A percentile compares a stretch with the other conserved stretches of the same genome.
Evolutionary conservation across 805 yeast species (phyloP).

Genomic region (Candida ortonii): DNA sequence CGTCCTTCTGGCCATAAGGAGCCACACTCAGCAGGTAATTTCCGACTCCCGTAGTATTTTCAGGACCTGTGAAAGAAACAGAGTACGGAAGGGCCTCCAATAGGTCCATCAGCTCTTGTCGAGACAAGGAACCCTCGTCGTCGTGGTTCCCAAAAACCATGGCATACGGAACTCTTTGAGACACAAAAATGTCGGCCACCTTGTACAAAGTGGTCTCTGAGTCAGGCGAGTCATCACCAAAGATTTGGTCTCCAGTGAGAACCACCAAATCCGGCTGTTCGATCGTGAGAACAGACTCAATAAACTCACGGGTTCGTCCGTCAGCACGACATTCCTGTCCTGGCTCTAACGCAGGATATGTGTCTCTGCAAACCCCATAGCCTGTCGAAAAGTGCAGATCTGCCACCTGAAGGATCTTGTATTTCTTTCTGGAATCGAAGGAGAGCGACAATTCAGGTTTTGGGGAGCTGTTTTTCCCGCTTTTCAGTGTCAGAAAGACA

Average conservation of each 20-base stretch:
- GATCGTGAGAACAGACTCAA: slow-evolving; percentile 59
- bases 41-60: slow-evolving; percentile 74
- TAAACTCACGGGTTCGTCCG: slow-evolving; percentile 58
- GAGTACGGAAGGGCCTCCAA: slow-evolving; percentile 65
- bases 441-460: slow-evolving; percentile 10
- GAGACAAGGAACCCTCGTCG: slow-evolving; percentile 70
- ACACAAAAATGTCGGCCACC: slow-evolving; percentile 66
- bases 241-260: slow-evolving; percentile 87
- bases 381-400: slow-evolving; percentile 91
- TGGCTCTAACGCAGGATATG: slow-evolving; percentile 45
- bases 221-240: slow-evolving; percentile 78
- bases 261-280: slow-evolving; percentile 87
- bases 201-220: slow-evolving; percentile 80
- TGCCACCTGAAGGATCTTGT: slow-evolving; percentile 84
- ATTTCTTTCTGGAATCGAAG: slow-evolving; percentile 40
- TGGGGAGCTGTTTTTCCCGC: slow-evolving; percentile 14
- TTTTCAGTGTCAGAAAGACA: slow-evolving; percentile 35
- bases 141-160: slow-evolving; percentile 92
- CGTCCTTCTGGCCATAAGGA: slow-evolving; percentile 33
- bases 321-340: slow-evolving; percentile 71
- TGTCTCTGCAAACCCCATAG: slow-evolving; percentile 74
- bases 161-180: slow-evolving; percentile 75
- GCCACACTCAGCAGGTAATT: slow-evolving; percentile 63
- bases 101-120: slow-evolving; percentile 59
- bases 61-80: slow-evolving; percentile 60